Base-by-base conservation (phyloP, 768 basidiomycete species). In the Leccinum rimulosum region DNA sequence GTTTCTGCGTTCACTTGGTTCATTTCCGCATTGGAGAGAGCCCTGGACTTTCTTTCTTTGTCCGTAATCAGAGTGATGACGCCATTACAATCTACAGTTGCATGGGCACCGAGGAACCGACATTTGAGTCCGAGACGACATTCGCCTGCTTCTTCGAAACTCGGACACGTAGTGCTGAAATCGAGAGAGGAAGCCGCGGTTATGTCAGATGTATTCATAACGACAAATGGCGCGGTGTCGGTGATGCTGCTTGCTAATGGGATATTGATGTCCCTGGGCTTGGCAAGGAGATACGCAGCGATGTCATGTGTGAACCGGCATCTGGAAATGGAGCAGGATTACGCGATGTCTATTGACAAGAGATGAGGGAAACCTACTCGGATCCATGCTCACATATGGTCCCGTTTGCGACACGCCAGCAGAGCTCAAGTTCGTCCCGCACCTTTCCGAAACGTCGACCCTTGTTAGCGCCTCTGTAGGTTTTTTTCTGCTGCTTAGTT, bases 271-370 rank as follows among this genome's bases (percentile, higher is more conserved):
- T 97, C 95, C 51, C 70, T 73, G 0, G 86, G 81, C 74, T 97
- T 97, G 1, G 80, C 81, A 11, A 80, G 80, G 45, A 98, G 84
- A 73, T 96, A 98, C 4, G 79, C 79, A 9, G 75, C 62, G 55
- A 95, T 77, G 65, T 93, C 88, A 72, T 98, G 95, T 4, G 84
- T 85, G 68, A 84, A 88, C 17, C 86, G 84, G 68, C 95, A 97
- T 54, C 89, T 89, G 52, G 6, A 58, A 7, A 47, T 47, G 52
- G 17, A 22, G 19, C 38, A 58, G 17, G n/a, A 19, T 22, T 52
- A 54, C 52, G 17, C 27, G 36, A 59, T 14, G 7, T 25, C 12
- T 9, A 8, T 4, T 14, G 6, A 19, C 1, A 17, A 12, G 33
- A 57, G 8, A 30, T 6, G 33, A 27, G 8, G 27, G 0, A n/a